Base-by-base conservation (phyloP, 129 eudicot genomes). In the Ambrosia trifida region DNA sequence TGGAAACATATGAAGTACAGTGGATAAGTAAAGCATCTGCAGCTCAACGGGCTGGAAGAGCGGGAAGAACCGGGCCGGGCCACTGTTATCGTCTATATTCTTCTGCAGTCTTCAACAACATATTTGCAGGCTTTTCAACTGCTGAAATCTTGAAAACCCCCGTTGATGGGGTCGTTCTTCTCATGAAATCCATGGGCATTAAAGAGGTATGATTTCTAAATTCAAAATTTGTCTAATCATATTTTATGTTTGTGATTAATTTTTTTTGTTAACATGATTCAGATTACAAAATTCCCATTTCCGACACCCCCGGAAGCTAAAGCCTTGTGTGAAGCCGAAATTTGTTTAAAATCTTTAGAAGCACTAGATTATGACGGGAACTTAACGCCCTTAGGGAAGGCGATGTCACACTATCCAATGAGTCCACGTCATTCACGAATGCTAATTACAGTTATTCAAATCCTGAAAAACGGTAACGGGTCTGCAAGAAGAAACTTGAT, bases 1-100 rank as follows among this genome's bases (percentile, higher is more conserved):
- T 95, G 81, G 99, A 95, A 83, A 67, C 94, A 5, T 95, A 82
- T 78, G 86, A 90, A 75, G 79, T 95, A 43, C 89, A 95, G 74
- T 95, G 96, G 96, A 90, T 90, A 79, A 95, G 99, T 69, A 88
- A 95, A 81, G 99, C 99, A 16, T 95, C 99, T 52, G 97, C 97
- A 53, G 76, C 91, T 40, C 99, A 95, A 66, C 96, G 99, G 47
- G 85, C 99, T 7, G 99, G 99, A 79, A 86, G 99, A 83, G 96
- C 99, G 13, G 97, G 99, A 81, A 87, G 99, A 81, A 95, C 97
- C 0, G 96, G 96, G 41, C 99, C 97, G 28, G 99, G 97, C 46
- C 97, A 95, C 30, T 90, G 99, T 61, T 95, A 90, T 83, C 93
- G 96, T 76, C 94, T 95, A 19, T 95, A 95, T 81, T 87, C 97